A percentile compares a stretch with the other conserved stretches of the same genome.
These are phyloP conservation scores for Eimeria tenella DNA, from an alignment of 169 alveolate species.

Conservation along the genomic window DNA sequence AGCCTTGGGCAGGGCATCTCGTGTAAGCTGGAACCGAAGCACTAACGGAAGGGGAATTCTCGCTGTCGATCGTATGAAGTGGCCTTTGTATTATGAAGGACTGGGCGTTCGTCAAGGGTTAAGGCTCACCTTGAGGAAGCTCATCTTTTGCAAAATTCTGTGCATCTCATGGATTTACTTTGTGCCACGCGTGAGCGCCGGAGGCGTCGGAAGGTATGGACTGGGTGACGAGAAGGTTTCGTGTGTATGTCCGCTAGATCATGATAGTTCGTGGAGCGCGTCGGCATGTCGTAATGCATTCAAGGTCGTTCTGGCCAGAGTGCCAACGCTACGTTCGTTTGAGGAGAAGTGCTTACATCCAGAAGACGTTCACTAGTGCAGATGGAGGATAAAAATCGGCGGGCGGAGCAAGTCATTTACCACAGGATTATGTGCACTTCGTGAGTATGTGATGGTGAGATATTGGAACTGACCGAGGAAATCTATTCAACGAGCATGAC, in stretches of 20 bases:
- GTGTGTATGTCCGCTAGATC: no score
- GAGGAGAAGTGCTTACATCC: not conserved
- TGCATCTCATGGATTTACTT: no score
- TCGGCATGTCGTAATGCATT: not conserved
- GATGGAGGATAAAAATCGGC: not conserved
- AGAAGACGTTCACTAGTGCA: not conserved
- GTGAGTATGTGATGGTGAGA: not conserved
- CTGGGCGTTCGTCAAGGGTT: not conserved
- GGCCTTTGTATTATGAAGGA: not conserved
- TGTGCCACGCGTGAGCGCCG: no score
- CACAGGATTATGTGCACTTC: not conserved
- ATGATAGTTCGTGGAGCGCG: not conserved
- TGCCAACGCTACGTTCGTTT: not conserved
- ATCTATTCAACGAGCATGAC: not conserved
- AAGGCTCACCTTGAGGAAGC: not conserved
- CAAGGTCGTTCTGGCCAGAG: not conserved
- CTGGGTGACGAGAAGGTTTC: no score
- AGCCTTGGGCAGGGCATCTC: not conserved
- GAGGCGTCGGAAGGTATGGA: no score
- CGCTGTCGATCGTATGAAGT: not conserved
- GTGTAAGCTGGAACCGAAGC: not conserved
- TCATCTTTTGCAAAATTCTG: not conserved
- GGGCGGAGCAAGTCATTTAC: not conserved
- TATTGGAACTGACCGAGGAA: not conserved
- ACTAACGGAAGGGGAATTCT: not conserved